These are phyloP conservation scores for Globisporangium canariense DNA, from an alignment of 352 stramenopile species.

Conservation along the genomic window DNA sequence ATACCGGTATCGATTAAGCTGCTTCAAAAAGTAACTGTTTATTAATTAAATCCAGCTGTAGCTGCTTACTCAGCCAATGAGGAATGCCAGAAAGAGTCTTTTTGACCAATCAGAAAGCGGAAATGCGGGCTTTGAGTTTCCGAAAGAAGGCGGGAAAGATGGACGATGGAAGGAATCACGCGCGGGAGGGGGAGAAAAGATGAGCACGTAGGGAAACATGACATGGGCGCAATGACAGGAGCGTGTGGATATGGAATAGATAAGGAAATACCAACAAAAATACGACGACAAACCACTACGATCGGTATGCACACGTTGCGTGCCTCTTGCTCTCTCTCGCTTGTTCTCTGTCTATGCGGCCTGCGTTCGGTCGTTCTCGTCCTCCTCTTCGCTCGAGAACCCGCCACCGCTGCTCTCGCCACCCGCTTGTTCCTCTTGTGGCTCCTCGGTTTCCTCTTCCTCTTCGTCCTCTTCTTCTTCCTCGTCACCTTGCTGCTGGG, in stretches of 20 bases:
- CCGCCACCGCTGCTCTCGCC: slow-evolving; percentile 7
- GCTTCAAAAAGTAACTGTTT: neutral
- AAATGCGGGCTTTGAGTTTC: neutral
- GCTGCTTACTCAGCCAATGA: neutral
- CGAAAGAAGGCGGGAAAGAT: slow-evolving; percentile 4
- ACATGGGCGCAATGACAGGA: neutral
- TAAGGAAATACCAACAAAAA: slow-evolving; percentile 8
- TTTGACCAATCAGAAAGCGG: neutral
- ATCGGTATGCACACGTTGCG: slow-evolving; percentile 9
- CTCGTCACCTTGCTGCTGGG: slow-evolving; percentile 30
- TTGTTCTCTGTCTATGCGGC: slow-evolving; percentile 3
- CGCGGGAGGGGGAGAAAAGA: neutral
- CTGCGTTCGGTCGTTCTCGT: slow-evolving; percentile 5
- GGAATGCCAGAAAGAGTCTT: neutral
- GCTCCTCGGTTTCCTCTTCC: slow-evolving; percentile 15
- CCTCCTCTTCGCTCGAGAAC: slow-evolving; percentile 17
- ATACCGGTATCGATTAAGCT: no score
- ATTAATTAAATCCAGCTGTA: neutral
- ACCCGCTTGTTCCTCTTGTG: neutral
- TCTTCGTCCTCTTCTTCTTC: slow-evolving; percentile 35
- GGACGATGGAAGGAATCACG: slow-evolving; percentile 2
- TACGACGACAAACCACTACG: slow-evolving; percentile 9
- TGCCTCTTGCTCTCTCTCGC: neutral
- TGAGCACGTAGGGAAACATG: neutral
- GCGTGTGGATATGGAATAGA: slow-evolving; percentile 8